Evolutionary conservation across 306 rosid genomes (phyloP), one percentile per base, ranked within the genome.

Genomic region (Bauhinia variegata): DNA sequence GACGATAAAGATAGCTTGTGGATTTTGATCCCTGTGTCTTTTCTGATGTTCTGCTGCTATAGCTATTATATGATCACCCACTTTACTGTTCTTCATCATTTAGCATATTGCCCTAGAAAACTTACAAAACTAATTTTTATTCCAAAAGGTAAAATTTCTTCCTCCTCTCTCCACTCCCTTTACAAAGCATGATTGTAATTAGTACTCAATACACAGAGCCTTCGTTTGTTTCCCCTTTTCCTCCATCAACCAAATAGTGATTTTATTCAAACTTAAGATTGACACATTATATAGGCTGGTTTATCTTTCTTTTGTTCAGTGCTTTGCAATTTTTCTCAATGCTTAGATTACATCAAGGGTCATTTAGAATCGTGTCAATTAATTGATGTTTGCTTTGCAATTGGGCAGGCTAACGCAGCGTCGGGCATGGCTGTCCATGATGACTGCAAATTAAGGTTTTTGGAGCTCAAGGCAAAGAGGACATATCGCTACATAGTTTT

Each of bases 371-470:
- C 32, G 11, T 11, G 19, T 56, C 46, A 31, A 47, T 5, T 13
- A 11, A 28, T 51, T 56, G 9, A 37, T 36, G 7, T 44, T 10
- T 17, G 4, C 33, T 31, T 2, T 67, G 33, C 41, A 28, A 69
- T 37, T 60, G n/a, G 13, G 44, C 67, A 83, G 88, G 81, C 88
- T 67, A 83, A 80, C 33, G 83, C 85, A 37, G 83, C 83, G 14
- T 83, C 85, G 16, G 85, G 85, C 43, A 80, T 84, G 74, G 85
- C 81, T 47, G 88, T 80, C 77, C 34, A 84, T 41, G 85, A 84
- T 74, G 88, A 84, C 14, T 84, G 88, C 81, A 80, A 84, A 48
- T 69, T 77, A 54, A 84, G 63, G 74, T 80, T 84, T 63, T 14
- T 77, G 74, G 85, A 74, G 69, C 85, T 84, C 14, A 84, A 84